phyloP scores from a whole-genome alignment of 768 basidiomycete genomes.

The Lyophyllum atratum region DNA sequence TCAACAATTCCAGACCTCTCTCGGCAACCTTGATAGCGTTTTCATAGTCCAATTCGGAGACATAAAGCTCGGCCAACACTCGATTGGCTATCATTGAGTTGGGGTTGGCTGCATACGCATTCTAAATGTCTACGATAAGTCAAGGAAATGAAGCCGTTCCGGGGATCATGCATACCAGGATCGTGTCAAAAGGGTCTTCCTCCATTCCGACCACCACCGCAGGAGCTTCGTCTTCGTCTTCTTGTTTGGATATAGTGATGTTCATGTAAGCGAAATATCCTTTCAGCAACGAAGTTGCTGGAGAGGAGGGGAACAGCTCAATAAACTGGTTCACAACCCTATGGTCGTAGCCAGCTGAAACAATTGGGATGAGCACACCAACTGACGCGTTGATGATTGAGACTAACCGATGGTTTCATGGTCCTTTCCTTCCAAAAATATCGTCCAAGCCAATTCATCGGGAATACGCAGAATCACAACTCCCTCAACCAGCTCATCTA shows the following conservation, averaged over 20 bases:
- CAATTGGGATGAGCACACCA: not conserved
- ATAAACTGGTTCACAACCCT: constrained; percentile 60
- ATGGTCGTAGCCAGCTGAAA: constrained; percentile 62
- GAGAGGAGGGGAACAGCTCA: constrained; percentile 60
- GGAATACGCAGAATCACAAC: constrained; percentile 73
- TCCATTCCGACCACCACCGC: constrained; percentile 29
- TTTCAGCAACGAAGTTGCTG: constrained; percentile 56
- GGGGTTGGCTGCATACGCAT: constrained; percentile 48
- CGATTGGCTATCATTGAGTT: constrained; percentile 69
- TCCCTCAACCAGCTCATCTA: constrained; percentile 75
- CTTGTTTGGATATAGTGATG: constrained; percentile 42
- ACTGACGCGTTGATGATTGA: constrained; percentile 5
- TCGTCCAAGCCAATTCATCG: constrained; percentile 82
- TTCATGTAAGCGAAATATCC: constrained; percentile 71
- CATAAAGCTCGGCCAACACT: constrained; percentile 65
- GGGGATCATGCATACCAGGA: constrained; percentile 53
- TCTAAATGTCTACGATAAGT: constrained; percentile 37
- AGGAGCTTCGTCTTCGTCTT: constrained; percentile 35
- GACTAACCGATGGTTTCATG: constrained; percentile 62
- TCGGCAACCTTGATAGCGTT: constrained; percentile 74
- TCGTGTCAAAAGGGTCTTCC: constrained; percentile 61
- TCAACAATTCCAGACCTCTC: constrained; percentile 61
- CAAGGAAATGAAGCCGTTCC: not conserved
- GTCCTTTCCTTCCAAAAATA: constrained; percentile 76
- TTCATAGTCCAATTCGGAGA: constrained; percentile 70